Base-by-base conservation (phyloP, 2,329 filamentous ascomycete genomes). In the Gliomastix tumulicola region DNA sequence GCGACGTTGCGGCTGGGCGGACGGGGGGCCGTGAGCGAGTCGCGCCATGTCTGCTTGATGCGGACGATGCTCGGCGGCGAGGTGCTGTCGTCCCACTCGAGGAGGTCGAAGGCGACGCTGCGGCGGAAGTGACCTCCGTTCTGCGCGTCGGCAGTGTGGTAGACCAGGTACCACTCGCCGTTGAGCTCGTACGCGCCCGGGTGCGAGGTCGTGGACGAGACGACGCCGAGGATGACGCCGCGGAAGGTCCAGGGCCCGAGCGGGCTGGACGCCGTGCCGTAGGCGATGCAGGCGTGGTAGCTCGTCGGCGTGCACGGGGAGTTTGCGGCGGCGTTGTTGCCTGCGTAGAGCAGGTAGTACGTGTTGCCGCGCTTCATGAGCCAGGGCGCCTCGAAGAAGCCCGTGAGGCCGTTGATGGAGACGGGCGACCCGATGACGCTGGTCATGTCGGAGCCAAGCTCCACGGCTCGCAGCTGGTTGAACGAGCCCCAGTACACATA, bases 401-500 rank as follows among this genome's bases (percentile, higher is more conserved):
- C 58, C 1, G 46, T 54, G 8, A 62, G 41, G 9, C 41, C 44
- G 17, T 32, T 32, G 16, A 59, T 49, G 15, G 42, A 37, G 7
- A 49, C 43, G 27, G 50, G 39, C 5, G 21, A 20, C 21, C 46
- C 44, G 31, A 47, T 46, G 32, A 56, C 45, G 7, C 59, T 64
- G 17, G 53, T 44, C 60, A 64, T 64, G 32, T 63, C 59, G 7
- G 45, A 44, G 15, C 40, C 48, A 13, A 64, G 47, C 39, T 63
- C 51, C 12, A 51, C 56, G 6, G 51, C 57, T 6, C 49, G 48
- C 3, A 61, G 56, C 32, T 55, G 39, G 12, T 51, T 52, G 30
- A 63, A 63, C 2, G 59, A 61, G 0, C 60, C 61, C 45, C 55
- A 61, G 44, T 63, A 64, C 13, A 63, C 41, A 30, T 54, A 64